phyloP scores from a whole-genome alignment of 306 rosid species.

The Sicyos baderoa region DNA sequence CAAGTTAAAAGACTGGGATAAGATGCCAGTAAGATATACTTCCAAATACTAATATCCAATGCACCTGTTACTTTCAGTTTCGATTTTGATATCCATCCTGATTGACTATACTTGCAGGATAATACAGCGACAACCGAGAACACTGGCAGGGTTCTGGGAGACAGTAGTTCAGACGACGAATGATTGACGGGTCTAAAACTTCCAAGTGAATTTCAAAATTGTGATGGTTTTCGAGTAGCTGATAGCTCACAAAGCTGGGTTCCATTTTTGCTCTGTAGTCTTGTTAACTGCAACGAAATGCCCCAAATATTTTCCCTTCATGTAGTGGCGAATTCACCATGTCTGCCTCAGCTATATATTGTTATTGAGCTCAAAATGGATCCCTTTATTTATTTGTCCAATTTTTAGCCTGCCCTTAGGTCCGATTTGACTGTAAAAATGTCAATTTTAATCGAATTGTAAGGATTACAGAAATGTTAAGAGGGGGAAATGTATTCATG shows the following conservation, averaged over 20 bases:
- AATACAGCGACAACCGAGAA: conserved; percentile 36
- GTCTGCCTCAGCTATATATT: background rate
- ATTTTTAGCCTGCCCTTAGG: background rate
- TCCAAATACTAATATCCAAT: background rate
- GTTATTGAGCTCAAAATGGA: background rate
- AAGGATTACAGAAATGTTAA: background rate
- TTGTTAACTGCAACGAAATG: background rate
- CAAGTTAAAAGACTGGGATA: conserved; percentile 80
- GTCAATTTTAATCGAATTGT: background rate
- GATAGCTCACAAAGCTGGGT: background rate
- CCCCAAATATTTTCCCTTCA: too few species aligned
- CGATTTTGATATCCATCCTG: background rate
- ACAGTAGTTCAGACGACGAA: conserved; percentile 68
- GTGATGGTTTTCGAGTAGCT: background rate
- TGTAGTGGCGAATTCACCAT: background rate
- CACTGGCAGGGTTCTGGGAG: conserved; percentile 40
- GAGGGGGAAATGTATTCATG: background rate
- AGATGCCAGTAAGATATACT: conserved; percentile 50
- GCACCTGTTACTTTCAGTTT: background rate
- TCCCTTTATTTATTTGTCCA: background rate
- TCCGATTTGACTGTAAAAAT: background rate
- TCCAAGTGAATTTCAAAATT: conserved; percentile 8
- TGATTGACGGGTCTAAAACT: conserved; percentile 33
- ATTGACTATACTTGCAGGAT: conserved; percentile 34
- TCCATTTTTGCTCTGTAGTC: background rate